Evolutionary conservation across 495 filamentous ascomycete species (phyloP).

Genomic region (Clohesyomyces aquaticus): DNA sequence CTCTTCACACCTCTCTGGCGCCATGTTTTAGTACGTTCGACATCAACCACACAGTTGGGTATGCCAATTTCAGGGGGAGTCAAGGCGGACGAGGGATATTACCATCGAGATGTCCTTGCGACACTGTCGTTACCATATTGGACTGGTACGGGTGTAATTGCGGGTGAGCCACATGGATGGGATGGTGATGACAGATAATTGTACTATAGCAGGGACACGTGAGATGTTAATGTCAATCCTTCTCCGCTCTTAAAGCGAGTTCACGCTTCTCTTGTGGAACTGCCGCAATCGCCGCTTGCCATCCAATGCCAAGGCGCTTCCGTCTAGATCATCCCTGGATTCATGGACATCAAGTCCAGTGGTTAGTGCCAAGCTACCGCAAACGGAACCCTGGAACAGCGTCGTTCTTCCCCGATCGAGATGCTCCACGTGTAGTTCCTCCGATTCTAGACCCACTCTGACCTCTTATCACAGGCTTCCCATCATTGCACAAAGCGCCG

Average conservation of each 20-base stretch:
- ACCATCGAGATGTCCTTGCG: neutral
- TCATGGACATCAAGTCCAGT: too few relatives aligned
- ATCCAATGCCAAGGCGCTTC: too few relatives aligned
- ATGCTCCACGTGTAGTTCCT: too few relatives aligned
- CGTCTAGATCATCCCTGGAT: too few relatives aligned
- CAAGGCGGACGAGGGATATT: neutral
- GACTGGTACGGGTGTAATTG: neutral
- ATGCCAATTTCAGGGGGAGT: slow-evolving; percentile 8
- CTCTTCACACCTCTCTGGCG: slow-evolving; percentile 17
- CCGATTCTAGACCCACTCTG: too few relatives aligned
- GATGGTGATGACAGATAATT: neutral
- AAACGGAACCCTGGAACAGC: too few relatives aligned
- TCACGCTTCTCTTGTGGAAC: slow-evolving; percentile 6
- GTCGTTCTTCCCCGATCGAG: too few relatives aligned
- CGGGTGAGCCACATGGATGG: neutral
- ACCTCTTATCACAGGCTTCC: too few relatives aligned
- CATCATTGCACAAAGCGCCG: too few relatives aligned
- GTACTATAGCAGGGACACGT: slow-evolving; percentile 19
- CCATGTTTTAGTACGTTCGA: slow-evolving; percentile 18
- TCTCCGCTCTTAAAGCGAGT: slow-evolving; percentile 24
- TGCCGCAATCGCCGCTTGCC: too few relatives aligned
- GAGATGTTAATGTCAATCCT: slow-evolving; percentile 21
- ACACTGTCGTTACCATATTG: neutral
- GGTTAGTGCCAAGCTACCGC: too few relatives aligned
- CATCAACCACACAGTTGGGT: slow-evolving; percentile 3